Base-by-base conservation (phyloP, 2,329 filamentous ascomycete species). In the Cercospora canescens region DNA sequence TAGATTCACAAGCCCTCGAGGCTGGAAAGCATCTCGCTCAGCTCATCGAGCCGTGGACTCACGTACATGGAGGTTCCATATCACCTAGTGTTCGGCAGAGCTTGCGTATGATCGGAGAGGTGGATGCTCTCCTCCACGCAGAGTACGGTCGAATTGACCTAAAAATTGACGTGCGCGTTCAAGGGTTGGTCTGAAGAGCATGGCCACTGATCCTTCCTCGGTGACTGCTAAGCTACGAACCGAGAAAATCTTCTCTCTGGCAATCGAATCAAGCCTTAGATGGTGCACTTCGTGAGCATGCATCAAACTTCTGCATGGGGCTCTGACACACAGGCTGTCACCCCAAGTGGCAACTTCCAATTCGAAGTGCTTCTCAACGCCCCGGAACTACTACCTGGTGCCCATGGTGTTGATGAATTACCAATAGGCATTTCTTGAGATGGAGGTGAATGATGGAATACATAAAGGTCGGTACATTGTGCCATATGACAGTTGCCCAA, bases 11-110 rank as follows among this genome's bases (percentile, higher is more conserved):
- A n/a, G 55, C 62, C 2, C 48, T 63, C 6, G 55, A 59, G 14
- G 55, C 50, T 7, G 64, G 64, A 18, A 54, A 37, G 12, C 64
- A 63, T 21, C 57, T 66, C 5, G 26, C 32, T 35, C 16, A 21
- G 21, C 60, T 63, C 21, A 66, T 66, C n/a, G 64, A 66, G 34
- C 41, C 60, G 26, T 66, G 64, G 64, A 57, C 37, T 18, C 57
- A 57, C 18, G 45, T 63, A 3, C 64, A 66, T 37, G 63, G 63
- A 32, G 35, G 54, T 54, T 54, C 56, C 28, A 34, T 60, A 11
- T 66, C 64, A 11, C 64, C 64, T 14, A 66, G 64, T 39, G 64
- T 66, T 21, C 50, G 30, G 16, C 64, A 66, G 34, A 66, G 64
- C 32, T n/a, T 66, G 34, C 61, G 64, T 24, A 66, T 66, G 64